Evolutionary conservation across 179 eudicot species (phyloP).

Genomic region (Beta corolliflora): DNA sequence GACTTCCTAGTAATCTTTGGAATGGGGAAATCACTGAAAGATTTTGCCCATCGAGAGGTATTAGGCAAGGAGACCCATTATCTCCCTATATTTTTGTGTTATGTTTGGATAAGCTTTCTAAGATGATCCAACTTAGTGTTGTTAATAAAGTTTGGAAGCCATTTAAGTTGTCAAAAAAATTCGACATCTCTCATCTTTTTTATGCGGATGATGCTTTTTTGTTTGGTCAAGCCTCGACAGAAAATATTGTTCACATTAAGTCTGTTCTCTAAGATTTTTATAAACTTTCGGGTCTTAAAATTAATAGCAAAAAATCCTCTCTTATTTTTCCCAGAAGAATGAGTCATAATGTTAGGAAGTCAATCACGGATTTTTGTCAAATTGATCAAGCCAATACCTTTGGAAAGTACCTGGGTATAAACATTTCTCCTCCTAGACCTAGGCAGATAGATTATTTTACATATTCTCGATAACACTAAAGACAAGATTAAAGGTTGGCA

Average conservation of each 20-base stretch:
- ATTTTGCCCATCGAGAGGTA: not conserved
- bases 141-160: not conserved
- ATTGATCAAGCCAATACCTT: not conserved
- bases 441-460: not conserved
- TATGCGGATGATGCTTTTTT: slow-evolving; percentile 1
- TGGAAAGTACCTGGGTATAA: not conserved
- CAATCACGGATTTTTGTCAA: too few relatives aligned
- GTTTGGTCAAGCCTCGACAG: not conserved
- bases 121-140: not conserved
- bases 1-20: not conserved
- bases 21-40: not conserved
- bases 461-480: not conserved
- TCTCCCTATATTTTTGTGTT: not conserved
- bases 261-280: not conserved
- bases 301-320: not conserved
- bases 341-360: too few relatives aligned
- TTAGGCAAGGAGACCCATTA: not conserved
- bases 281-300: not conserved
- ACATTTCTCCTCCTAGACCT: not conserved
- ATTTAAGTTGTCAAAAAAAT: not conserved
- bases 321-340: too few relatives aligned
- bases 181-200: too few relatives aligned
- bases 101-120: not conserved
- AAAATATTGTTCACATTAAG: not conserved
- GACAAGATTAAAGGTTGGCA: not conserved